Base-by-base conservation (phyloP, 805 yeast genomes). In the Metschnikowia arizonensis region DNA sequence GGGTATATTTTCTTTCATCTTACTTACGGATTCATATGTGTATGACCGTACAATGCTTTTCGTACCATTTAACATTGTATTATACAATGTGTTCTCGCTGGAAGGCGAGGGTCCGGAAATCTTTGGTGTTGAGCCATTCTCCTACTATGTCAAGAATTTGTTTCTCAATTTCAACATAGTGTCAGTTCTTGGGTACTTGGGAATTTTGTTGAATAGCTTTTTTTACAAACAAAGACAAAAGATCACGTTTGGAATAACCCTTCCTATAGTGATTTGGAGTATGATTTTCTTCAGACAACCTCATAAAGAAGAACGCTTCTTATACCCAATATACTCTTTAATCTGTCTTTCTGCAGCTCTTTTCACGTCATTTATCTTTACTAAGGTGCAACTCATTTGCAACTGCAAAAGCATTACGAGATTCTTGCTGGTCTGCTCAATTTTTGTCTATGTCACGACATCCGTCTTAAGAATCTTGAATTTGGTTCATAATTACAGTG, bases 301-400 rank as follows among this genome's bases (percentile, higher is more conserved):
- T 3, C 97, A 90, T 61, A 90, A 90, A 61, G 97, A 90, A 60
- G 98, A 91, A 62, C 73, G 97, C 49, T 91, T 91, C 60, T 62
- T 91, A 52, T 91, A 88, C 56, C 96, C 96, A 12, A 73, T 87
- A 0, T 91, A 90, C 60, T 84, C 89, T 10, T 69, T 84, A 42
- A 71, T 91, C 18, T 65, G 79, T 3, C 53, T 86, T 17, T 72
- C 80, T 36, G 89, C 88, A 3, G 78, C 91, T 0, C 54, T 84
- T 3, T 66, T 77, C 3, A 57, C 65, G 8, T 44, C 63, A 0
- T 42, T 47, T 30, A 4, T 52, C 21, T 48, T 58, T 45, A 36
- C 38, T 21, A 12, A 52, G 3, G 12, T 26, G 12, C 35, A 38
- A 21, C 26, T 18, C 6, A 35, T 42, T 14, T 9, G 45, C 15